phyloP scores from a whole-genome alignment of 768 basidiomycete species.

The Lentinus brumalis region DNA sequence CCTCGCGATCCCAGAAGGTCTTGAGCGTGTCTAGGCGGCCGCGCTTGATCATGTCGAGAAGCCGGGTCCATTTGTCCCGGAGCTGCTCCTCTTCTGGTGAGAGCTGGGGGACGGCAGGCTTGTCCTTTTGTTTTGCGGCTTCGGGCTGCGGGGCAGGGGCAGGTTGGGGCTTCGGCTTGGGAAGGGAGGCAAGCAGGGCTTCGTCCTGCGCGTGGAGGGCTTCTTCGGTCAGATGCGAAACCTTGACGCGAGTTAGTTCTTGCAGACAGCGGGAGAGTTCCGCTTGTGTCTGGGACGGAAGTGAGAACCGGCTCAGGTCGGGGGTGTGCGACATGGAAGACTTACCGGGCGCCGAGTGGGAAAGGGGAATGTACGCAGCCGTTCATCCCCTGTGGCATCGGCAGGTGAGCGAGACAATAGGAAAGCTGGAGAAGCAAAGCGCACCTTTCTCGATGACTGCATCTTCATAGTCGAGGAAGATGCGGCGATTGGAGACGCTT shows the following conservation, averaged over 20 bases:
- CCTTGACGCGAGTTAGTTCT: constrained; percentile 83
- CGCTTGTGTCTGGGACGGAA: constrained; percentile 70
- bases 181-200: constrained; percentile 84
- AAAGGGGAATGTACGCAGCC: constrained; percentile 91
- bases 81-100: constrained; percentile 78
- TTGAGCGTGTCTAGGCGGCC: constrained; percentile 82
- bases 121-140: constrained; percentile 47
- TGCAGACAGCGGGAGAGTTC: constrained; percentile 85
- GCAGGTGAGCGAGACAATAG: not conserved
- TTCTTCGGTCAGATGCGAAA: constrained; percentile 85
- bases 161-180: constrained; percentile 68
- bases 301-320: not conserved
- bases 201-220: constrained; percentile 85
- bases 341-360: constrained; percentile 92
- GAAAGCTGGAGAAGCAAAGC: not conserved
- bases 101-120: constrained; percentile 51
- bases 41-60: constrained; percentile 90
- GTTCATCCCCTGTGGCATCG: constrained; percentile 53
- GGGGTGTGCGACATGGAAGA: constrained; percentile 15
- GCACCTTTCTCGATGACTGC: constrained; percentile 68
- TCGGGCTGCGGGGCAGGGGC: constrained; percentile 34
- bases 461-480: constrained; percentile 88
- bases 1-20: constrained; percentile 81
- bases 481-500: constrained; percentile 81
- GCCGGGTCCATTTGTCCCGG: constrained; percentile 79